Base-by-base conservation (phyloP, 768 basidiomycete species). In the Cystofilobasidium ferigula region DNA sequence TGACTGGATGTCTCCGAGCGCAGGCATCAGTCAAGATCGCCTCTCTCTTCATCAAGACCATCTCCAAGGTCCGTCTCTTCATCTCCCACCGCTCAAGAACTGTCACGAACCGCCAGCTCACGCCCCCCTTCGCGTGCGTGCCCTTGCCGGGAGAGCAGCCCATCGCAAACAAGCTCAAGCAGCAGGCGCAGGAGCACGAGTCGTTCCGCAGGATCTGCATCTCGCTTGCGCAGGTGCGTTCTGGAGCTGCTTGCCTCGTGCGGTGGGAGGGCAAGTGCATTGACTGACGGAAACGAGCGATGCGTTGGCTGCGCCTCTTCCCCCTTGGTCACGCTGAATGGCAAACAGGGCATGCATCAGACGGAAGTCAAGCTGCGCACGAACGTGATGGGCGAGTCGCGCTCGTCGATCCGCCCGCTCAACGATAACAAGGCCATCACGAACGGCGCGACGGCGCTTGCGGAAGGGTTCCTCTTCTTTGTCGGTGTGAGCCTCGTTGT, bases 351-450 rank as follows among this genome's bases (percentile, higher is more conserved):
- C 70, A 83, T 89, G 81, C 85, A 90, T 76, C 83, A 85, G 47
- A 78, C 82, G 36, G 88, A 91, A 74, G 79, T 85, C 10, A 80
- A 81, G 70, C 78, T 90, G 54, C 82, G 88, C 32, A 88, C 85
- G 1, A 82, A 83, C 73, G 81, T 91, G 32, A 81, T 90, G 64
- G 86, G 88, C 8, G 88, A 89, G 72, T 83, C 85, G 32, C 82
- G 85, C 9, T 83, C 83, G 54, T 79, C 84, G 69, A 79, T 89
- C 48, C 81, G 86, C 13, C 88, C 89, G 7, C 79, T 91, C 24
- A 88, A 86, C 0, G 88, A 90, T 73, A 80, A 83, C 32, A 81
- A 81, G 86, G 89, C 89, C 0, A 86, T 91, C 66, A 87, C 89
- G 67, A 89, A 86, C 70, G 89, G 89, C 26, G 87, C 89, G 20